phyloP scores from a whole-genome alignment of 176 grass and related monocot species.

The Tuctoria greenei region DNA sequence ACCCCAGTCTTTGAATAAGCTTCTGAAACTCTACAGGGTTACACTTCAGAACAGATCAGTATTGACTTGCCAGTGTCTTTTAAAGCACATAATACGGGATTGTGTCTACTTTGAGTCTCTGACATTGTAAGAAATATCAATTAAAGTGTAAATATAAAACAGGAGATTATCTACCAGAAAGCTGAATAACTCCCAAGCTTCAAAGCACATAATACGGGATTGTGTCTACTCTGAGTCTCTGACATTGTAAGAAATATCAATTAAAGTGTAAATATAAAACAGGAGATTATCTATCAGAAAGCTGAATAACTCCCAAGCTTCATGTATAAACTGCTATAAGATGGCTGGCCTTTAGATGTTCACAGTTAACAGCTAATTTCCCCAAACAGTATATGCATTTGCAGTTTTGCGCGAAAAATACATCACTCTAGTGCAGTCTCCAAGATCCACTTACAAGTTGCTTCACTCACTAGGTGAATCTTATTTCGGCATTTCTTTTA shows the following conservation, averaged over 20 bases:
- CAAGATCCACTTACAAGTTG: background rate
- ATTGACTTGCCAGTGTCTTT: conserved; percentile 8
- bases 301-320: conserved; percentile 25
- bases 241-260: conserved; percentile 12
- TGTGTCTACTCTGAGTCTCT: conserved; percentile 32
- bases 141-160: conserved; percentile 31
- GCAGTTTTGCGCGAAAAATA: background rate
- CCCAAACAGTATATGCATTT: background rate
- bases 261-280: conserved; percentile 31
- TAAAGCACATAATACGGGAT: background rate
- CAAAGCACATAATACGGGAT: background rate
- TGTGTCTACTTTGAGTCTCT: conserved; percentile 32
- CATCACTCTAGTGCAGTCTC: background rate
- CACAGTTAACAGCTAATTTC: background rate
- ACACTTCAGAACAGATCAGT: background rate
- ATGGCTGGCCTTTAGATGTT: conserved; percentile 17
- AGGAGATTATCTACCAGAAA: conserved; percentile 27
- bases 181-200: conserved; percentile 32
- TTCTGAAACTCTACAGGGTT: background rate
- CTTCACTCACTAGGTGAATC: background rate
- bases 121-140: conserved; percentile 12
- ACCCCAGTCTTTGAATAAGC: background rate
- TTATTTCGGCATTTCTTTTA: background rate
- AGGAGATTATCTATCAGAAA: conserved; percentile 27
- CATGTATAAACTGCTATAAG: conserved; percentile 24